Percentiles rank a stretch among this genome's conserved stretches.
Conservation (phyloP, 768 basidiomycete species). For the Tulasnella sp. region DNA sequence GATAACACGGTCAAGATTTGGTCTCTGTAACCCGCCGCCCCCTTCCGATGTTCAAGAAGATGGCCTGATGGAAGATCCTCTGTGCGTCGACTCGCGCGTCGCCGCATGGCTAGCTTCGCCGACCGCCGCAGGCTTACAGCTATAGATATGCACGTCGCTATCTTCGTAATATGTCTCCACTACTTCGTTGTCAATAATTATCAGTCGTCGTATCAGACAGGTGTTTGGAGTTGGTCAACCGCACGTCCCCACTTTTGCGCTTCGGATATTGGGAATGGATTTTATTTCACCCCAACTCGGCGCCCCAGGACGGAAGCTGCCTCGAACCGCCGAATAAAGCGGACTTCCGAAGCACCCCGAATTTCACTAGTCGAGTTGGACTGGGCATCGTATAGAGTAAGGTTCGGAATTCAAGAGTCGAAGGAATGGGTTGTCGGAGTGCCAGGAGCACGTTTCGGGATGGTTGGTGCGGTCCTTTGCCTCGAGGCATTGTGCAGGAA, state of each 20-base stretch:
- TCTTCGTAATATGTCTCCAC: background rate
- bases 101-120: background rate
- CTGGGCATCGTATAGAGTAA: background rate
- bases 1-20: conserved; percentile 90
- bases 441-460: background rate
- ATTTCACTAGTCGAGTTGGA: background rate
- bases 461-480: background rate
- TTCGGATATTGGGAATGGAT: background rate
- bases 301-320: background rate
- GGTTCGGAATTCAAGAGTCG: background rate
- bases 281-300: background rate
- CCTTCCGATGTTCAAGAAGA: background rate
- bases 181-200: background rate
- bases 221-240: background rate
- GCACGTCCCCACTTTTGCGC: background rate
- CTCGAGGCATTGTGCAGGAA: conserved; percentile 10
- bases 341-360: background rate
- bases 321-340: background rate
- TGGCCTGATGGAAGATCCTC: background rate
- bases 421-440: background rate
- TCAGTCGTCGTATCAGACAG: background rate
- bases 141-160: background rate
- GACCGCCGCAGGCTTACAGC: background rate
- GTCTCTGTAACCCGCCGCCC: conserved; percentile 63
- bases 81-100: background rate